A percentile compares a stretch with the other conserved stretches of the same genome.
These are phyloP conservation scores for Penicillium paradoxum DNA, from an alignment of 495 filamentous ascomycete species.

Conservation along the genomic window DNA sequence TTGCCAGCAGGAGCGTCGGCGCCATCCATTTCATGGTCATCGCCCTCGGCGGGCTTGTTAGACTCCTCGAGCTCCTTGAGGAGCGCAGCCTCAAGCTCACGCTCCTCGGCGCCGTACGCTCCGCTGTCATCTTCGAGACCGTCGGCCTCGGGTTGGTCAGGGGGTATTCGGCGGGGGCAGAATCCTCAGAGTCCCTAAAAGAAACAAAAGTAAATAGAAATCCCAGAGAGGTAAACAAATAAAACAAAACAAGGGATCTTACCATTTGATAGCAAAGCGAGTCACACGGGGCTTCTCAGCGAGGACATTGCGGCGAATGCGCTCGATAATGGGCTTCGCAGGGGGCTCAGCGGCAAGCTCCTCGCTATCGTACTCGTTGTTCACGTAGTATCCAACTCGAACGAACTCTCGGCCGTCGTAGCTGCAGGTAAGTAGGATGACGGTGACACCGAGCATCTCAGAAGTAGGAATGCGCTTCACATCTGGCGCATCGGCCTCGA, in stretches of 20 bases:
- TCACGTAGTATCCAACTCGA: constrained; percentile 97
- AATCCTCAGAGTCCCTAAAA: constrained; percentile 87
- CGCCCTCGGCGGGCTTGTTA: constrained; percentile 46
- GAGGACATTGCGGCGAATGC: constrained; percentile 83
- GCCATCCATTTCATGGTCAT: constrained; percentile 83
- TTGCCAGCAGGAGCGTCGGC: constrained; percentile 53
- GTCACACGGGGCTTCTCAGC: constrained; percentile 97
- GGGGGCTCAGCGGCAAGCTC: constrained; percentile 84
- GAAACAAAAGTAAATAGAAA: constrained; percentile 2
- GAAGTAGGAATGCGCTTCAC: constrained; percentile 83
- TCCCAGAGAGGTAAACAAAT: neutral
- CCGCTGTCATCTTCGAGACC: constrained; percentile 73
- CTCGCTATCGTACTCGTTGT: constrained; percentile 95
- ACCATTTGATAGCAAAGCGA: constrained; percentile 99
- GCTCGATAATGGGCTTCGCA: constrained; percentile 84
- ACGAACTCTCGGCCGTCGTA: constrained; percentile 97
- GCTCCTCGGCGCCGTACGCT: constrained; percentile 77
- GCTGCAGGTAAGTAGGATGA: constrained; percentile 92
- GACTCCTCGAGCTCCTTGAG: constrained; percentile 56
- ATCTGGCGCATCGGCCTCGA: constrained; percentile 90
- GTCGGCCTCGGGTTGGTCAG: constrained; percentile 95
- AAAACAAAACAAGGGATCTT: constrained; percentile 23
- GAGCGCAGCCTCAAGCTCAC: constrained; percentile 49
- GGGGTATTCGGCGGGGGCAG: constrained; percentile 94
- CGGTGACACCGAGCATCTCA: constrained; percentile 94